Percentiles rank a stretch among this genome's conserved stretches.
phyloP scores from a whole-genome alignment of 176 grass and related monocot species.

The Zea luxurians region DNA sequence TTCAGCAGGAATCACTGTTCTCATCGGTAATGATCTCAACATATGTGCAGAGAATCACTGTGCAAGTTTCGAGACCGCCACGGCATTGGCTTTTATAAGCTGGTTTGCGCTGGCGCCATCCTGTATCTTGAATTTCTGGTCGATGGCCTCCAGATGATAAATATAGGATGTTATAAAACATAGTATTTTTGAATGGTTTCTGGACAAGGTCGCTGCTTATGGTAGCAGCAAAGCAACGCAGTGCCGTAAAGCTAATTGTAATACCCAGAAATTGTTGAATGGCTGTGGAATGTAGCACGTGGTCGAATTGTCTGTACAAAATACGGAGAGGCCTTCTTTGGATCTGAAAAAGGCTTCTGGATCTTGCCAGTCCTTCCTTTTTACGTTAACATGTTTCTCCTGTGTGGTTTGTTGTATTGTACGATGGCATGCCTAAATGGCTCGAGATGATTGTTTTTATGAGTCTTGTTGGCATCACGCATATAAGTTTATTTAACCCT shows the following conservation, averaged over 20 bases:
- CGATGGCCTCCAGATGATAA: conserved; percentile 67
- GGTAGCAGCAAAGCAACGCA: background rate
- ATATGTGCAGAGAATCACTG: conserved; percentile 74
- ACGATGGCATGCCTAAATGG: background rate
- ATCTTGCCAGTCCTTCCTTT: conserved; percentile 5
- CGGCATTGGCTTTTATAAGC: conserved; percentile 86
- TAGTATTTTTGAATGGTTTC: conserved; percentile 12
- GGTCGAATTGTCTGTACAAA: conserved; percentile 46
- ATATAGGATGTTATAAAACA: background rate
- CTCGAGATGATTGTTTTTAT: background rate
- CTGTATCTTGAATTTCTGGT: conserved; percentile 89
- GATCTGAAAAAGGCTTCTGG: conserved; percentile 25
- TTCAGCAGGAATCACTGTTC: conserved; percentile 84
- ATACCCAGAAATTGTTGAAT: conserved; percentile 22
- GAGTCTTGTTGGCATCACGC: background rate
- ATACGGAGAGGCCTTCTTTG: conserved; percentile 36
- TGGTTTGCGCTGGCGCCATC: conserved; percentile 92
- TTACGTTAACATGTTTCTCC: background rate
- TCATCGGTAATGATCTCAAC: conserved; percentile 83
- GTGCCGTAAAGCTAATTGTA: conserved; percentile 30
- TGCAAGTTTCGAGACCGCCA: conserved; percentile 80
- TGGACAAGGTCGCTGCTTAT: conserved; percentile 11
- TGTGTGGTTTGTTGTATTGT: conserved; percentile 23
- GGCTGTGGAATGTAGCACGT: background rate
- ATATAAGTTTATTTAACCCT: background rate